A percentile compares a stretch with the other conserved stretches of the same genome.
These are phyloP conservation scores for Microbotryum violaceum DNA, from an alignment of 1,284 basidiomycete species.

Conservation along the genomic window DNA sequence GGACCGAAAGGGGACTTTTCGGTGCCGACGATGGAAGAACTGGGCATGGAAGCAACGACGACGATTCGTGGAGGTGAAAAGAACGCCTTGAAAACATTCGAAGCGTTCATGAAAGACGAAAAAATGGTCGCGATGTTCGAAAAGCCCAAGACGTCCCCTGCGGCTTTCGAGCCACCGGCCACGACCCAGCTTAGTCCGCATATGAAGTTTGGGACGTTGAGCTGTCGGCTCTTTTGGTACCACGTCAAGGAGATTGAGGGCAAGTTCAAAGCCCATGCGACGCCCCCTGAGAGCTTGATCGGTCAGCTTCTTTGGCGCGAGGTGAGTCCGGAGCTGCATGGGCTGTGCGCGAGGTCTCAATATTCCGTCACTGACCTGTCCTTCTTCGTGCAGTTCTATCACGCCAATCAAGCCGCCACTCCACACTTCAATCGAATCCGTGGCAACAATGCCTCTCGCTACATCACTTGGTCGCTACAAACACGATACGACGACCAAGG, in stretches of 20 bases:
- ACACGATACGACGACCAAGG: constrained; percentile 44
- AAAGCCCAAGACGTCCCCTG: constrained; percentile 48
- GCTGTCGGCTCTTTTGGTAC: constrained; percentile 45
- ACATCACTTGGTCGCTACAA: constrained; percentile 40
- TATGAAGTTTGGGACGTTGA: constrained; percentile 50
- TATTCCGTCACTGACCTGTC: no score
- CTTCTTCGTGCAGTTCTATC: constrained; percentile 24
- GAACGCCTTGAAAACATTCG: constrained; percentile 44
- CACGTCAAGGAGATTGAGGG: constrained; percentile 40
- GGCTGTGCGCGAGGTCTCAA: not conserved
- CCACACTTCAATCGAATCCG: constrained; percentile 43
- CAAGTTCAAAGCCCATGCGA: constrained; percentile 32
- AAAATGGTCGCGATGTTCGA: constrained; percentile 46
- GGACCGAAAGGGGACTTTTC: constrained; percentile 45
- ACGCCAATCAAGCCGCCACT: constrained; percentile 43
- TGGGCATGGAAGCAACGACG: constrained; percentile 46
- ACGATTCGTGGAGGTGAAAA: constrained; percentile 49
- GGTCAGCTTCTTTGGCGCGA: constrained; percentile 33
- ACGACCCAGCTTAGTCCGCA: constrained; percentile 47
- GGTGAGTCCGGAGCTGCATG: not conserved
- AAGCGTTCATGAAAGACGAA: constrained; percentile 42
- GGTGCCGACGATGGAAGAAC: constrained; percentile 47
- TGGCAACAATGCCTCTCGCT: constrained; percentile 44
- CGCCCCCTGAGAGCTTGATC: constrained; percentile 31
- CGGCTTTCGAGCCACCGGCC: constrained; percentile 42